Base-by-base conservation (phyloP, 345 rosid species). In the Citrus inodora region DNA sequence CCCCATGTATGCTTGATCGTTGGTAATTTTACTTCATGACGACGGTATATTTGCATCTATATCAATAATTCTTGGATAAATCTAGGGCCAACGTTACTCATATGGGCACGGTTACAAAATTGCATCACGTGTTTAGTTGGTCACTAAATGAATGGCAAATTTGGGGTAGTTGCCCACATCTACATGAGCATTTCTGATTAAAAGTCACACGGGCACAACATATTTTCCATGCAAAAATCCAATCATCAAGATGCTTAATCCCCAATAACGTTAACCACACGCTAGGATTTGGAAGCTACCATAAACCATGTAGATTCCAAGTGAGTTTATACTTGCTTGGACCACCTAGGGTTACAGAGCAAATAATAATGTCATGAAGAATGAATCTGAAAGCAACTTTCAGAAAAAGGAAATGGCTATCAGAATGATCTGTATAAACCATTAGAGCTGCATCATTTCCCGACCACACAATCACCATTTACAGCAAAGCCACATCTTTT, bases 351-450 rank as follows among this genome's bases (percentile, higher is more conserved):
- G 42, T 28, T 40, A 9, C 17, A 13, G 42, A 66, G n/a, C 25
- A 22, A 11, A 32, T 3, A 30, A 16, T 30, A 46, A 58, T 30
- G 24, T 64, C 51, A 32, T 1, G 13, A 27, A 28, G 42, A 55
- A n/a, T 1, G 19, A 16, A 61, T 17, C 33, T 32, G 78, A 75
- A 64, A 75, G 78, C 78, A 48, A 64, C 71, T 75, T 75, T 24
- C 4, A 22, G 48, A 22, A 30, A 75, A 30, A 64, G 13, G 70
- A 48, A 46, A 48, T 51, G 7, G 62, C 78, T n/a, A 48, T 6
- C 46, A 67, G 71, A 64, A 30, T 42, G 28, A 75, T 75, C 48
- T 46, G 61, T 30, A 38, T 8, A 37, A 38, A 46, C 9, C 72
- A 42, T 6, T n/a, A 48, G n/a, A 48, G 58, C 21, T 30, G 42